These are phyloP conservation scores for Graphilbum sp. DNA, from an alignment of 2,329 filamentous ascomycete genomes.

Conservation along the genomic window DNA sequence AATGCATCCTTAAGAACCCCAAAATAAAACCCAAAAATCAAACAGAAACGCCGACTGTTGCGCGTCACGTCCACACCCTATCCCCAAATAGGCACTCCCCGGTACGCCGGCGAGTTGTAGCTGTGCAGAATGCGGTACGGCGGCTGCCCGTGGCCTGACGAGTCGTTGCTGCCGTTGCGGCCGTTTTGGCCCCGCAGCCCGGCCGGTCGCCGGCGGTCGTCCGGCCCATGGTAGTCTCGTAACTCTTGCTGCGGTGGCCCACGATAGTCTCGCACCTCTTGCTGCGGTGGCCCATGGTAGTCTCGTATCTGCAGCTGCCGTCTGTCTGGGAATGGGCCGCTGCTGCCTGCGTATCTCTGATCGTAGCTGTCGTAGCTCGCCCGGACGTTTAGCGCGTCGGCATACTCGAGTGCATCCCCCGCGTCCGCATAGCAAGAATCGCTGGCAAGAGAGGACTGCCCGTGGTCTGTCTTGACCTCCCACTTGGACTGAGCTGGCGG, in stretches of 20 bases:
- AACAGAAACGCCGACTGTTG: no score
- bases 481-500: no score
- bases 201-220: conserved; percentile 16
- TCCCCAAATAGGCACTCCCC: conserved; percentile 38
- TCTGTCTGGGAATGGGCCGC: not conserved
- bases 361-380: conserved; percentile 17
- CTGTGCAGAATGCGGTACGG: conserved; percentile 39
- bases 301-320: conserved; percentile 17
- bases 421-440: no score
- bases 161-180: conserved; percentile 21
- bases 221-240: conserved; percentile 19
- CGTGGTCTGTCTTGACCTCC: no score
- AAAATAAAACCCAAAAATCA: not conserved
- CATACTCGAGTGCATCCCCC: not conserved
- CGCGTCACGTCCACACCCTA: conserved; percentile 9
- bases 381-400: conserved; percentile 14
- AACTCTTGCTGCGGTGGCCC: no score
- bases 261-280: no score
- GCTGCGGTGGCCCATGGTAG: no score
- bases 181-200: conserved; percentile 18
- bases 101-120: conserved; percentile 42
- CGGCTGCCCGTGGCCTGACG: conserved; percentile 9
- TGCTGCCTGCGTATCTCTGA: no score
- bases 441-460: no score
- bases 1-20: no score